A percentile compares a stretch with the other conserved stretches of the same genome.
Conservation (phyloP, 139 green algal species). For the Closterium sp. region DNA sequence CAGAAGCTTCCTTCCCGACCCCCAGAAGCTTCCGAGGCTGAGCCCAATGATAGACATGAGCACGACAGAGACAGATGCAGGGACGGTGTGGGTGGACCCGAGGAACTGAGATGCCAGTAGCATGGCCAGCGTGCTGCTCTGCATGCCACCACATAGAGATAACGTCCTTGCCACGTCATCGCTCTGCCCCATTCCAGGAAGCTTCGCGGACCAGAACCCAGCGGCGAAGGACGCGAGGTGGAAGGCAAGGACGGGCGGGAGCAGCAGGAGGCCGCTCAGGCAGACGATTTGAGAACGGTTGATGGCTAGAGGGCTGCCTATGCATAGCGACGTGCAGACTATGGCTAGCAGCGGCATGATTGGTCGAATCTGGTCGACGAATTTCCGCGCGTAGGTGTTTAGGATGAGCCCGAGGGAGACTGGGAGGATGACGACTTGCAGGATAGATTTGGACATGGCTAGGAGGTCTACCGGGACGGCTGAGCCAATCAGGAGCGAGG, state of each 20-base stretch:
- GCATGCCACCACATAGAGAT: slow-evolving; percentile 34
- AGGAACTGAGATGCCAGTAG: slow-evolving; percentile 36
- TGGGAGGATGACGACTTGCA: slow-evolving; percentile 39
- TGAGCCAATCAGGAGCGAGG: slow-evolving; percentile 66
- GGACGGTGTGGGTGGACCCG: slow-evolving; percentile 5
- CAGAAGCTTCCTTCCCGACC: slow-evolving; percentile 1
- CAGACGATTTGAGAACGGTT: slow-evolving; percentile 15
- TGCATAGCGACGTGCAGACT: slow-evolving; percentile 42
- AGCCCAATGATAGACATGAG: slow-evolving; percentile 42
- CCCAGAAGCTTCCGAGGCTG: slow-evolving; percentile 29
- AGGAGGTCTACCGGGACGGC: slow-evolving; percentile 67
- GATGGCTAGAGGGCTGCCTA: slow-evolving; percentile 37
- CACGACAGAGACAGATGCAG: slow-evolving; percentile 41
- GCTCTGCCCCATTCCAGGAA: slow-evolving; percentile 26
- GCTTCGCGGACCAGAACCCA: slow-evolving; percentile 18
- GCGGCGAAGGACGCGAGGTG: slow-evolving; percentile 34
- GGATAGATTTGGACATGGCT: slow-evolving; percentile 34
- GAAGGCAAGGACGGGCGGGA: slow-evolving; percentile 35
- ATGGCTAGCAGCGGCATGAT: slow-evolving; percentile 25
- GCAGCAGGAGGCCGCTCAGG: not conserved
- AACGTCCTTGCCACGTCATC: slow-evolving; percentile 24
- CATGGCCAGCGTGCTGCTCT: slow-evolving; percentile 48
- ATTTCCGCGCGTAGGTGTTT: slow-evolving; percentile 19
- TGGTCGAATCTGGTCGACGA: not conserved
- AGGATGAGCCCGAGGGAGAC: slow-evolving; percentile 30